These are phyloP conservation scores for Penicillium capsulatum DNA, from an alignment of 2,329 filamentous ascomycete species.

Conservation along the genomic window DNA sequence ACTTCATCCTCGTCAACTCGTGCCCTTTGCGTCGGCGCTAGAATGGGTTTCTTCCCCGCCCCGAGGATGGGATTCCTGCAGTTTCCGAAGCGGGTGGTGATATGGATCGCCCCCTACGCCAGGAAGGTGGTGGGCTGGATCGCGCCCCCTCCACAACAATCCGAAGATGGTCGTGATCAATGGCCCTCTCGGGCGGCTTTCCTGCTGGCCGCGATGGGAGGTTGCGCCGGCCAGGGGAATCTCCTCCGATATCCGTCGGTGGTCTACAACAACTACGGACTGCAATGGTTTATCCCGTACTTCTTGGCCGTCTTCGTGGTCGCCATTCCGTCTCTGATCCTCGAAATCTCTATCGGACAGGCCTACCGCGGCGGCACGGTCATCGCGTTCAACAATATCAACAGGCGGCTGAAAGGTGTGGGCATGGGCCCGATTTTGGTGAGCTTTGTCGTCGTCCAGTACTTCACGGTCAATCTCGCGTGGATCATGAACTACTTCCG, in stretches of 20 bases:
- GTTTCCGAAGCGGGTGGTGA: background rate
- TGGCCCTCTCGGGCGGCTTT: slow-evolving; percentile 56
- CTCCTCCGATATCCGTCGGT: slow-evolving; percentile 56
- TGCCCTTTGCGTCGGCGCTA: background rate
- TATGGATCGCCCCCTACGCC: slow-evolving; percentile 5
- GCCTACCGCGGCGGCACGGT: slow-evolving; percentile 55
- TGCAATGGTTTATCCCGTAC: slow-evolving; percentile 60
- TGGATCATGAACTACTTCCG: slow-evolving; percentile 60
- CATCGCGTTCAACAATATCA: slow-evolving; percentile 53
- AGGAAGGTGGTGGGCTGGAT: slow-evolving; percentile 28
- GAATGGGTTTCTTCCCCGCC: slow-evolving; percentile 4
- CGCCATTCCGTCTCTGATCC: slow-evolving; percentile 53
- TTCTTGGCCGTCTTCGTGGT: slow-evolving; percentile 53
- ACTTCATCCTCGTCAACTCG: too few relatives aligned
- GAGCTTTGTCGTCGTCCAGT: slow-evolving; percentile 54
- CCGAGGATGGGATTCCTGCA: slow-evolving; percentile 5
- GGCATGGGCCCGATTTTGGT: slow-evolving; percentile 53
- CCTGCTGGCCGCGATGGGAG: slow-evolving; percentile 56
- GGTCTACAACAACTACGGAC: slow-evolving; percentile 57
- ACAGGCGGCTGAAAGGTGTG: slow-evolving; percentile 51
- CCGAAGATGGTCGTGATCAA: slow-evolving; percentile 48
- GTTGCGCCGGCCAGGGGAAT: slow-evolving; percentile 57
- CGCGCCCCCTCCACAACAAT: slow-evolving; percentile 31
- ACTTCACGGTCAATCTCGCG: slow-evolving; percentile 55
- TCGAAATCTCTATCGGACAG: slow-evolving; percentile 52